These are phyloP conservation scores for Cyanophora paradoxa DNA, from an alignment of 78 protist genomes.

Conservation along the genomic window DNA sequence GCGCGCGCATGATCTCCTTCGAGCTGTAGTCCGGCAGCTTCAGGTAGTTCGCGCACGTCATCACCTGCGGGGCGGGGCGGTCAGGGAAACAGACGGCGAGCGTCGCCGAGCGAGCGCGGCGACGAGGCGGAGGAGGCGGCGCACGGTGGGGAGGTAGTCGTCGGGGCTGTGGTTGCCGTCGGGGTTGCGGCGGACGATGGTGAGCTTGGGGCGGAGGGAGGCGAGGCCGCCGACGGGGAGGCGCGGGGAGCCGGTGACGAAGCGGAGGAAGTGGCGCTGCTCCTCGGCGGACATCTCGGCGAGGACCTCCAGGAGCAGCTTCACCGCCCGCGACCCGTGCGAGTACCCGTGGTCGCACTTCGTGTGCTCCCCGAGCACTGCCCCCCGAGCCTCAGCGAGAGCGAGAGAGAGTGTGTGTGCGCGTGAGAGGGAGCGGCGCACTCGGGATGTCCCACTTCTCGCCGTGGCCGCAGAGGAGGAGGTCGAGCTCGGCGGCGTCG, in stretches of 20 bases:
- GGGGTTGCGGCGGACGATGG: conserved; percentile 52
- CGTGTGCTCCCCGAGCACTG: neutral
- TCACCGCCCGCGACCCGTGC: conserved; percentile 26
- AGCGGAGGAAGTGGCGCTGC: conserved; percentile 40
- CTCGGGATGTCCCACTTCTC: neutral
- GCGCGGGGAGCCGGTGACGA: conserved; percentile 63
- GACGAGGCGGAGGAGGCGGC: too few species aligned
- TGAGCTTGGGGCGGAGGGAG: conserved; percentile 51
- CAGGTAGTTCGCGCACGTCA: conserved; percentile 75
- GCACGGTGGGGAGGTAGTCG: conserved; percentile 65
- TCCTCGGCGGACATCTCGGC: neutral
- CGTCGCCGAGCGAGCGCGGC: neutral
- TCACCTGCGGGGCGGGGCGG: conserved; percentile 37
- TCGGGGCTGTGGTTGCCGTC: conserved; percentile 29
- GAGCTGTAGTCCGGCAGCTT: conserved; percentile 77
- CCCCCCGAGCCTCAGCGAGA: neutral
- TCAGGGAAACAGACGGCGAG: neutral
- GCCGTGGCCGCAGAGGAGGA: conserved; percentile 45
- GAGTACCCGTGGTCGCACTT: conserved; percentile 26
- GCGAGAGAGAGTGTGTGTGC: neutral
- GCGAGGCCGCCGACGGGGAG: conserved; percentile 63
- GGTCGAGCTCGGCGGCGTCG: conserved; percentile 38
- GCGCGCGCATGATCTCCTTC: conserved; percentile 42
- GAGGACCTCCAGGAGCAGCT: conserved; percentile 47
- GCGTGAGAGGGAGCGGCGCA: neutral